Evolutionary conservation across 2,329 filamentous ascomycete genomes (phyloP).

Genomic region (Cephalotrichum gorgonifer): DNA sequence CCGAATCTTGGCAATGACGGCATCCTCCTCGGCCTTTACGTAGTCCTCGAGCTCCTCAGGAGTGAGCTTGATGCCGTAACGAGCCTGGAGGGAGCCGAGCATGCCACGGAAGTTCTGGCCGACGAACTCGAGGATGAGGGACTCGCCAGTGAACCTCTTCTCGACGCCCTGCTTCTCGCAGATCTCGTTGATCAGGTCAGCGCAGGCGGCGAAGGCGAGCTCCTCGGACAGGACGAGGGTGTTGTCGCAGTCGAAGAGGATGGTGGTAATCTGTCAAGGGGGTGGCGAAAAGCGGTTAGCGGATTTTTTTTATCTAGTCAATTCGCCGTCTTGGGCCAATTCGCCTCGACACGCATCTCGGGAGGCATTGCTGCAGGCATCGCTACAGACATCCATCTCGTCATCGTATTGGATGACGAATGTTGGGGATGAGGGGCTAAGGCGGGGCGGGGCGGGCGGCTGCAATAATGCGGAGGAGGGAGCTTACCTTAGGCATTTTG

Average conservation of each 20-base stretch:
- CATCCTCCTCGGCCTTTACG: constrained; percentile 68
- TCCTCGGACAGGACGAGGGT: constrained; percentile 88
- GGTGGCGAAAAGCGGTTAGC: no score
- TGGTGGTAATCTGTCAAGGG: constrained; percentile 48
- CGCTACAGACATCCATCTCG: no score
- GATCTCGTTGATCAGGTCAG: constrained; percentile 80
- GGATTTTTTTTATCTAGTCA: no score
- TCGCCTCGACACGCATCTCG: no score
- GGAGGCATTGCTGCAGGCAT: no score
- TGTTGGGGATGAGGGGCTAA: not conserved
- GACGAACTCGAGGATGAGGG: constrained; percentile 78
- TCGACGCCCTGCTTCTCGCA: constrained; percentile 53
- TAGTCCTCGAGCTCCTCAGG: constrained; percentile 62
- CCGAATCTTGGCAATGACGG: constrained; percentile 72
- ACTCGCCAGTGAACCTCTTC: constrained; percentile 65
- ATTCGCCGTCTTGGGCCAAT: no score
- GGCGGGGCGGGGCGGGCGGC: not conserved
- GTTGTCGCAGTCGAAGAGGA: constrained; percentile 78
- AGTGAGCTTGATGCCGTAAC: constrained; percentile 62
- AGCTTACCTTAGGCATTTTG: constrained; percentile 8
- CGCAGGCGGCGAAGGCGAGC: constrained; percentile 84
- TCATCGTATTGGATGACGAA: not conserved
- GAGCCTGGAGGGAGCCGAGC: constrained; percentile 65
- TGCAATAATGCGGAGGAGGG: not conserved
- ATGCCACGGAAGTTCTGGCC: constrained; percentile 93